phyloP scores from a whole-genome alignment of 164 flowering plant genomes.

The Piper longum region DNA sequence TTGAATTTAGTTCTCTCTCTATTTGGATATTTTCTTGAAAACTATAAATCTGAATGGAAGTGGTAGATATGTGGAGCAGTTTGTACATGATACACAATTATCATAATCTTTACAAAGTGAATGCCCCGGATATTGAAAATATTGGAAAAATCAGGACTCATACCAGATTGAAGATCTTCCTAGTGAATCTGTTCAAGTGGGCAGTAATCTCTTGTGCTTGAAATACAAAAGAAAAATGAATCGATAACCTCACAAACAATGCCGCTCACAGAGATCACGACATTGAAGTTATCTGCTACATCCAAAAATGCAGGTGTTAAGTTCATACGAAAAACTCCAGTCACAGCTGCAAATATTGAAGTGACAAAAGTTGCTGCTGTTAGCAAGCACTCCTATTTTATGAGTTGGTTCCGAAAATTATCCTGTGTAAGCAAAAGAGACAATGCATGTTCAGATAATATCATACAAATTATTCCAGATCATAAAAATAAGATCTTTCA shows the following conservation, averaged over 20 bases:
- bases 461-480: neutral
- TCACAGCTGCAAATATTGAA: slow-evolving; percentile 67
- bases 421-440: slow-evolving; percentile 34
- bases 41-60: too few species aligned
- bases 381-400: slow-evolving; percentile 79
- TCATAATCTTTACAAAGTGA: neutral
- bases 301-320: slow-evolving; percentile 39
- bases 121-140: neutral
- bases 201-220: slow-evolving; percentile 55
- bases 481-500: neutral
- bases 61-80: too few species aligned
- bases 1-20: neutral
- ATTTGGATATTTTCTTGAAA: neutral
- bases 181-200: slow-evolving; percentile 20
- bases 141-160: neutral
- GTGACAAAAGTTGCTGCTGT: slow-evolving; percentile 85
- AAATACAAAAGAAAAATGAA: slow-evolving; percentile 47
- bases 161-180: too few species aligned
- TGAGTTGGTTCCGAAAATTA: slow-evolving; percentile 87
- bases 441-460: neutral
- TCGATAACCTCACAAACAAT: slow-evolving; percentile 32
- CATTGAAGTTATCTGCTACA: slow-evolving; percentile 42
- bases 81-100: neutral
- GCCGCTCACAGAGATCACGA: slow-evolving; percentile 56
- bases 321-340: slow-evolving; percentile 94